phyloP scores from a whole-genome alignment of 305 asterid genomes.

The Rubia peregrina region DNA sequence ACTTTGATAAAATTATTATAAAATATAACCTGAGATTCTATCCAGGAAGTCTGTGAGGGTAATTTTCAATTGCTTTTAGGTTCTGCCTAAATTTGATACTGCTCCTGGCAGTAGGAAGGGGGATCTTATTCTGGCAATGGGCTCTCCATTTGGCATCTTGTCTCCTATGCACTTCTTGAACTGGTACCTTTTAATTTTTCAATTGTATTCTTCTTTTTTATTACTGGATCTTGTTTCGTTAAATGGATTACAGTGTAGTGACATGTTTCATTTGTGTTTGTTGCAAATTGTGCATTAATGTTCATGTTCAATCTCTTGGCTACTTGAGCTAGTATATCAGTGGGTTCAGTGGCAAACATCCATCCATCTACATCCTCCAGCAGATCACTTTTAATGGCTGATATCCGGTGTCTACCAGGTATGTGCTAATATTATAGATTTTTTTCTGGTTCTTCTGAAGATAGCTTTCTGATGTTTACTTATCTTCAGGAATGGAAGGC shows the following conservation, averaged over 20 bases:
- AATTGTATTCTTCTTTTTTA: slow-evolving; percentile 6
- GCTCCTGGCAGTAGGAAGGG: slow-evolving; percentile 58
- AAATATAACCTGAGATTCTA: neutral
- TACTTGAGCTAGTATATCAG: slow-evolving; percentile 53
- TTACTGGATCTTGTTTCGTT: slow-evolving; percentile 11
- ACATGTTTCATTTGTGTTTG: neutral
- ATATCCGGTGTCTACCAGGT: slow-evolving; percentile 98
- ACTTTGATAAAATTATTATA: neutral
- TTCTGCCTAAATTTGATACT: slow-evolving; percentile 42
- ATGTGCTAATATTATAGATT: slow-evolving; percentile 31
- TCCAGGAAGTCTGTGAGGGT: slow-evolving; percentile 18
- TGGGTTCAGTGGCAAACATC: slow-evolving; percentile 83
- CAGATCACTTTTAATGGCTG: slow-evolving; percentile 82
- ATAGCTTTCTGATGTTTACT: slow-evolving; percentile 24
- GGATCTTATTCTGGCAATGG: slow-evolving; percentile 83
- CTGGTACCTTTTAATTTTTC: slow-evolving; percentile 43
- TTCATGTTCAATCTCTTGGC: slow-evolving; percentile 7
- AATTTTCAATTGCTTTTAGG: slow-evolving; percentile 38
- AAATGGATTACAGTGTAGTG: neutral
- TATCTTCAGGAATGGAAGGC: slow-evolving; percentile 90
- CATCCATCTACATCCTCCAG: slow-evolving; percentile 57
- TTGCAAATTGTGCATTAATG: slow-evolving; percentile 2
- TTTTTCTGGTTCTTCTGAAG: slow-evolving; percentile 16
- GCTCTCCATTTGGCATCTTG: slow-evolving; percentile 97
- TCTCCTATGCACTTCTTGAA: slow-evolving; percentile 94